phyloP scores from a whole-genome alignment of 148 eudicot species.

The Camellia japonica region DNA sequence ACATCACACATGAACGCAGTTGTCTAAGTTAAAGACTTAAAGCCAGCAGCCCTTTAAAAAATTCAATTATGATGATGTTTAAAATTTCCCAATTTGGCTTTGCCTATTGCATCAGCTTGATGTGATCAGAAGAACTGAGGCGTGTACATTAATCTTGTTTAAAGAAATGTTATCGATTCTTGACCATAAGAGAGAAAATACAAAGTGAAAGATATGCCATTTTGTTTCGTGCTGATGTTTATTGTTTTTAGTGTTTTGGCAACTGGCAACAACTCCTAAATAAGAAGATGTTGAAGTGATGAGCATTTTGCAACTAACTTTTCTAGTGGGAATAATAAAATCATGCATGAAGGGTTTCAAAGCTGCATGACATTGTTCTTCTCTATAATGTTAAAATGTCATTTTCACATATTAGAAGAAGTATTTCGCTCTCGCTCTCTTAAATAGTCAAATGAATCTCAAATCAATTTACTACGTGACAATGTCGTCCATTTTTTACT shows the following conservation, averaged over 20 bases:
- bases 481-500: neutral
- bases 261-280: neutral
- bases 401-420: neutral
- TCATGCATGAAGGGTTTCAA: neutral
- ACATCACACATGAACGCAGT: neutral
- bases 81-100: neutral
- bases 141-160: neutral
- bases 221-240: neutral
- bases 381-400: neutral
- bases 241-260: conserved; percentile 3
- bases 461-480: too few relatives aligned
- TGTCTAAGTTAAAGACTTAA: neutral
- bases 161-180: neutral
- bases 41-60: neutral
- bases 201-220: neutral
- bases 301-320: neutral
- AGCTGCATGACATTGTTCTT: neutral
- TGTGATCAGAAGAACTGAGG: neutral
- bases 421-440: too few relatives aligned
- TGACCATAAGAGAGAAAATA: neutral
- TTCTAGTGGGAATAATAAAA: neutral
- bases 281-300: neutral
- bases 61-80: neutral
- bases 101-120: neutral
- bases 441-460: too few relatives aligned